Evolutionary conservation across 495 filamentous ascomycete genomes (phyloP).

Genomic region (Aspergillus funiculosus): DNA sequence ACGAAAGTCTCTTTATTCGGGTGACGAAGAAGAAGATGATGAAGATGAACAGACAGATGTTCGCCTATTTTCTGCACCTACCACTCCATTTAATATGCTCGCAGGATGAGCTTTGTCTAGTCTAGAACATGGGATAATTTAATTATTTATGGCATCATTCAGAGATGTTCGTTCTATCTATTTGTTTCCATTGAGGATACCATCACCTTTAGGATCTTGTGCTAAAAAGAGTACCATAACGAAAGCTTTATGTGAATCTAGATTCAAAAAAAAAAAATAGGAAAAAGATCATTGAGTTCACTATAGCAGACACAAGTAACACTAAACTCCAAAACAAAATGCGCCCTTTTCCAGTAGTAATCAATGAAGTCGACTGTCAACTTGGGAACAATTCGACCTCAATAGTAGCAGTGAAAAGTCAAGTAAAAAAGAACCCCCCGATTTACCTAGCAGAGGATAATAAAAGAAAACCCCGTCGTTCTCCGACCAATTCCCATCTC

Average conservation of each 20-base stretch:
- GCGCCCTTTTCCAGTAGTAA: slow-evolving; percentile 24
- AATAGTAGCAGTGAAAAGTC: no score
- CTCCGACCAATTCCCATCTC: neutral
- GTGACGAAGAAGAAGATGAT: neutral
- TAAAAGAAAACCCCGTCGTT: no score
- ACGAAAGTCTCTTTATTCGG: neutral
- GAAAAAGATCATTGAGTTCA: neutral
- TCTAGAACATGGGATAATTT: no score
- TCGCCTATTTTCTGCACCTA: neutral
- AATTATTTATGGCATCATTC: neutral
- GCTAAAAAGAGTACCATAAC: no score
- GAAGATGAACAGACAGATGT: neutral
- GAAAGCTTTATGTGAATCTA: no score
- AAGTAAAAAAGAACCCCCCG: neutral
- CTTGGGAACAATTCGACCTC: no score
- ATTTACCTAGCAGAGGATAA: no score
- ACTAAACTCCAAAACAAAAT: slow-evolving; percentile 23
- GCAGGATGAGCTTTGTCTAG: no score
- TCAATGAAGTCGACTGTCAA: no score
- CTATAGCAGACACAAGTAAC: no score
- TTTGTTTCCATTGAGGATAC: no score
- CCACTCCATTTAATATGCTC: neutral
- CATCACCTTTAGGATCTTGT: no score
- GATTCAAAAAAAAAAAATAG: slow-evolving; percentile 4
- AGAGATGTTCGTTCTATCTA: neutral